Evolutionary conservation across 1,284 basidiomycete species (phyloP), one percentile per base, ranked within the genome.

Genomic region (Heterobasidion parviporum): DNA sequence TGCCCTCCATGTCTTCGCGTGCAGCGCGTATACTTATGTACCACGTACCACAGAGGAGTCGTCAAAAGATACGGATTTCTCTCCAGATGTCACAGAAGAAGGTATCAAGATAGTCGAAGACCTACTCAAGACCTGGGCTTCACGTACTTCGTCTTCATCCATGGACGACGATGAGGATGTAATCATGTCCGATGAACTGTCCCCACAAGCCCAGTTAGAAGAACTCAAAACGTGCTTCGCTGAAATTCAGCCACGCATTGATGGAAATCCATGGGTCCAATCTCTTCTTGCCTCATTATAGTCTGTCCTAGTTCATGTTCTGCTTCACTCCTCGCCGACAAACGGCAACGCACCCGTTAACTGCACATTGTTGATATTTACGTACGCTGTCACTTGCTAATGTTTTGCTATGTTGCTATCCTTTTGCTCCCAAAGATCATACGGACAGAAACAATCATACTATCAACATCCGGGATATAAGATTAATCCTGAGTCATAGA

Each of bases 81-180:
- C 84, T 14, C 70, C 82, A 38, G 79, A 84, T 15, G 79, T 87
- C 52, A 83, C 81, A 3, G 85, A 92, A 52, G 82, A 89, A 61
- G 95, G 95, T 1, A 86, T 94, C 8, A 73, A 79, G 54, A 78
- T 96, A 20, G 82, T 98, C 57, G 85, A 94, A 64, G 79, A 89
- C 35, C 80, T 98, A 62, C 79, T 98, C 50, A 74, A 76, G 32
- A 73, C 78, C n/a, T 96, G 94, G 90, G 79, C 83, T 2, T 70
- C 75, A 7, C 65, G 69, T 15, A 65, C 70, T 0, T 60, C 70
- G 4, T 61, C 18, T 34, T 18, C 53, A 32, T 50, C 16, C 6
- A 44, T 18, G 38, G 75, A 76, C 33, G 75, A 76, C 33, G 77
- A 70, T 10, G 85, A 82, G 52, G 84, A 85, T 55, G 67, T 83